Conservation (phyloP, 345 rosid genomes). For the Moringa oleifera region DNA sequence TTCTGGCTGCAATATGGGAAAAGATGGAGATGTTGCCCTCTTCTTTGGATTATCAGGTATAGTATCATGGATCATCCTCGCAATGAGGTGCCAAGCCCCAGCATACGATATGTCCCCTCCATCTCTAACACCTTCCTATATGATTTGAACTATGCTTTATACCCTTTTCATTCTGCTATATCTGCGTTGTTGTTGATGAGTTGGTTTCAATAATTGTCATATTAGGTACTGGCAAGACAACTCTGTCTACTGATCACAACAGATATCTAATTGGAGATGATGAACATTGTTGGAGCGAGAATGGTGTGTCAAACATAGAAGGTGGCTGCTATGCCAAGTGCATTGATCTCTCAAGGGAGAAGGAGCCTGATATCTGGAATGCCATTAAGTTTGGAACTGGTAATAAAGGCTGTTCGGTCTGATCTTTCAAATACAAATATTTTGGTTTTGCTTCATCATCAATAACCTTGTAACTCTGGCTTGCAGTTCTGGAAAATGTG, state of each 20-base stretch:
- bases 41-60: slow-evolving; percentile 99
- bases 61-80: slow-evolving; percentile 32
- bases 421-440: neutral
- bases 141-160: slow-evolving; percentile 2
- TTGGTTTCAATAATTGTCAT: slow-evolving; percentile 1
- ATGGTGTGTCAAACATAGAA: slow-evolving; percentile 95
- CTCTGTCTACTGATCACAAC: slow-evolving; percentile 91
- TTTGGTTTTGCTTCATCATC: neutral
- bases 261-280: slow-evolving; percentile 93
- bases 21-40: slow-evolving; percentile 98
- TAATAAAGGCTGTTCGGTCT: slow-evolving; percentile 10
- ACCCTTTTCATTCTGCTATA: slow-evolving; percentile 11
- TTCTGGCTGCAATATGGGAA: slow-evolving; percentile 99
- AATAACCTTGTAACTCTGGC: neutral
- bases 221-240: slow-evolving; percentile 90
- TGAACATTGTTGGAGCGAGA: slow-evolving; percentile 92
- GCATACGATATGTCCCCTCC: slow-evolving; percentile 3
- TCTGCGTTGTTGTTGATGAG: slow-evolving; percentile 12
- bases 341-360: slow-evolving; percentile 84
- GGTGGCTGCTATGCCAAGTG: slow-evolving; percentile 99
- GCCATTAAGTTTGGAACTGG: slow-evolving; percentile 97
- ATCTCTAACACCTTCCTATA: neutral
- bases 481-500: slow-evolving; percentile 85
- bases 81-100: neutral
- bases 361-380: slow-evolving; percentile 95